Evolutionary conservation across 163 green algal genomes (phyloP).

Genomic region (Chlorella variabilis): DNA sequence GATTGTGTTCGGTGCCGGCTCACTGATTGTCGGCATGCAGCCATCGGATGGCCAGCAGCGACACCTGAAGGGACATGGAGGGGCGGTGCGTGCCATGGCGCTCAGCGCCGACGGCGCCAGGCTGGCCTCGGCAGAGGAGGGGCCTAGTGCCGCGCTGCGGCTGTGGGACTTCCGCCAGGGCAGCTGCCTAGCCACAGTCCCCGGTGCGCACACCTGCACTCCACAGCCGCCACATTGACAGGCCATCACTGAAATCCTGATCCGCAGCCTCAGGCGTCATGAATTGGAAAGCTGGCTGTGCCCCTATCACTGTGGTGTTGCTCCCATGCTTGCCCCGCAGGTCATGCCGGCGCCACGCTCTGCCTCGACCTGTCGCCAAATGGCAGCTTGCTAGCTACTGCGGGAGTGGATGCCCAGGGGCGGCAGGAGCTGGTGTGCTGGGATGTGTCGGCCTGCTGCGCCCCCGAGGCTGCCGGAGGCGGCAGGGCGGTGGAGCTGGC

Average conservation of each 20-base stretch:
- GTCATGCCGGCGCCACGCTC: slow-evolving; percentile 62
- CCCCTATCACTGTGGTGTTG: too few species aligned
- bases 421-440: slow-evolving; percentile 78
- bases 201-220: slow-evolving; percentile 43
- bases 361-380: slow-evolving; percentile 76
- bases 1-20: slow-evolving; percentile 69
- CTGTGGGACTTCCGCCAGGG: slow-evolving; percentile 71
- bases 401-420: slow-evolving; percentile 66
- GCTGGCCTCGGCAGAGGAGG: slow-evolving; percentile 77
- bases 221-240: too few species aligned
- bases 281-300: too few species aligned
- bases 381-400: slow-evolving; percentile 62
- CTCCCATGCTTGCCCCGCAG: slow-evolving; percentile 33
- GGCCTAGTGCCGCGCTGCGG: slow-evolving; percentile 65
- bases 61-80: slow-evolving; percentile 71
- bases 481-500: slow-evolving; percentile 21
- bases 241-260: too few species aligned
- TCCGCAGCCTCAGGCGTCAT: too few species aligned
- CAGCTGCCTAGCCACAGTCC: slow-evolving; percentile 64
- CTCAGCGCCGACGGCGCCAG: slow-evolving; percentile 58
- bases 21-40: slow-evolving; percentile 70
- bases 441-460: slow-evolving; percentile 67
- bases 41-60: slow-evolving; percentile 52
- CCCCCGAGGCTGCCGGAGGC: too few species aligned
- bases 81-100: slow-evolving; percentile 63